Conservation (phyloP, 31 red algal species). For the Porphyra umbilicalis region DNA sequence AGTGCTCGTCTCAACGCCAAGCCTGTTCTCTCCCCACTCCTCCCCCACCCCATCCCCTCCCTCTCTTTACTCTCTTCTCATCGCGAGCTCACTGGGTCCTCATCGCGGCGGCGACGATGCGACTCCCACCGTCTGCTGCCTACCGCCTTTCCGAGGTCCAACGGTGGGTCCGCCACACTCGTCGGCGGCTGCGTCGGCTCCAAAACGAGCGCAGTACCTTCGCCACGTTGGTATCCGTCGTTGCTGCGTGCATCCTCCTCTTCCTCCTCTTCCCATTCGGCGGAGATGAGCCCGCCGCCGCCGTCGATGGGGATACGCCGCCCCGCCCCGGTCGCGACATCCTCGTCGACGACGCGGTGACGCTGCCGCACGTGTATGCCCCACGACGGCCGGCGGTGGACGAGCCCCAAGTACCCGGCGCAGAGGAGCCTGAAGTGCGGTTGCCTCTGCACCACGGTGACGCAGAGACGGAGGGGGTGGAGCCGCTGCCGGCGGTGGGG, state of each 20-base stretch:
- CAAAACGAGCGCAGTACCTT: background rate
- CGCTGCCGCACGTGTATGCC: background rate
- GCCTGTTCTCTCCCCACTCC: too few relatives aligned
- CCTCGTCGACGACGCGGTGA: background rate
- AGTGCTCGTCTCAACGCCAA: too few relatives aligned
- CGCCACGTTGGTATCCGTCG: background rate
- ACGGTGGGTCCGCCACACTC: background rate
- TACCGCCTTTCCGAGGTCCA: background rate
- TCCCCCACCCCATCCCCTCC: too few relatives aligned
- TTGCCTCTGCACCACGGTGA: background rate
- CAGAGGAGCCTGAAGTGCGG: background rate
- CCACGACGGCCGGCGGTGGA: background rate
- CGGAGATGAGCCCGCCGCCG: too few relatives aligned
- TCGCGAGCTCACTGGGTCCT: too few relatives aligned
- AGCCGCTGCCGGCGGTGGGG: background rate
- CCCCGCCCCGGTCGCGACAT: background rate
- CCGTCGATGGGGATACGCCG: background rate
- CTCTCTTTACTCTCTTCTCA: too few relatives aligned
- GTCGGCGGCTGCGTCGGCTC: background rate
- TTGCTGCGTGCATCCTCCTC: background rate
- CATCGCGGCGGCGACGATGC: too few relatives aligned
- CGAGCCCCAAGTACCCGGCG: background rate
- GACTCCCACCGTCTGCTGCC: too few relatives aligned
- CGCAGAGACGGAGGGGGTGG: background rate
- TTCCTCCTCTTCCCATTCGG: background rate